Conservation (phyloP, 2,329 filamentous ascomycete genomes). For the Talaromyces marneffei region DNA sequence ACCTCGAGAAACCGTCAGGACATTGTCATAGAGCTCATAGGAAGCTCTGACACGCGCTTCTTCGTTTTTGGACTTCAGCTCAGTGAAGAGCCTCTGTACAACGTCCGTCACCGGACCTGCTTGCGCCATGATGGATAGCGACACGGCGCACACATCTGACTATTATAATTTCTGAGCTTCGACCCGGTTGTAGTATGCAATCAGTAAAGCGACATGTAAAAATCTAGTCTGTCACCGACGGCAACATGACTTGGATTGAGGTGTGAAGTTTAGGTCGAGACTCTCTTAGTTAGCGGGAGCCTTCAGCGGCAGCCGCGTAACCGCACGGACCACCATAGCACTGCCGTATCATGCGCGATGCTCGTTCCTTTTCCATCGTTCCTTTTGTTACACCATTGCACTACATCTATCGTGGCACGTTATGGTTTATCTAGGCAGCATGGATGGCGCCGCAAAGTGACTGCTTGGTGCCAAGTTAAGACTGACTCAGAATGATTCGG, state of each 20-base stretch:
- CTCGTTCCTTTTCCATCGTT: not conserved
- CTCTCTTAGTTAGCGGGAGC: not conserved
- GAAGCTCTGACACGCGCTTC: slow-evolving; percentile 45
- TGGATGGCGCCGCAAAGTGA: too few species aligned
- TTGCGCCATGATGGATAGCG: slow-evolving; percentile 42
- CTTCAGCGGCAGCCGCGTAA: not conserved
- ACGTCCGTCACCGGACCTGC: slow-evolving; percentile 43
- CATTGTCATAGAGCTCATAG: slow-evolving; percentile 44
- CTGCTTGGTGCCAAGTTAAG: not conserved
- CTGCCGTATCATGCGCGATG: not conserved
- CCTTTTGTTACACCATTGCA: not conserved
- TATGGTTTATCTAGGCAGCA: not conserved
- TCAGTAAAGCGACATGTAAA: not conserved
- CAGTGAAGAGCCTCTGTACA: slow-evolving; percentile 51
- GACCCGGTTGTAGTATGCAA: not conserved
- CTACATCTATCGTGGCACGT: not conserved
- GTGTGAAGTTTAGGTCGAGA: not conserved
- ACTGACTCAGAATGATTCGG: not conserved
- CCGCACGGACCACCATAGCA: slow-evolving; percentile 7
- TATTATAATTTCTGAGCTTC: not conserved
- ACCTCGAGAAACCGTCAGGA: slow-evolving; percentile 44
- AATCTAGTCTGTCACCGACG: not conserved
- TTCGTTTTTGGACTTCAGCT: slow-evolving; percentile 53
- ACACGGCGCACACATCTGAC: slow-evolving; percentile 18
- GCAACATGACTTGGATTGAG: not conserved